These are phyloP conservation scores for Aspergillus calidoustus DNA, from an alignment of 2,329 filamentous ascomycete species.

Conservation along the genomic window DNA sequence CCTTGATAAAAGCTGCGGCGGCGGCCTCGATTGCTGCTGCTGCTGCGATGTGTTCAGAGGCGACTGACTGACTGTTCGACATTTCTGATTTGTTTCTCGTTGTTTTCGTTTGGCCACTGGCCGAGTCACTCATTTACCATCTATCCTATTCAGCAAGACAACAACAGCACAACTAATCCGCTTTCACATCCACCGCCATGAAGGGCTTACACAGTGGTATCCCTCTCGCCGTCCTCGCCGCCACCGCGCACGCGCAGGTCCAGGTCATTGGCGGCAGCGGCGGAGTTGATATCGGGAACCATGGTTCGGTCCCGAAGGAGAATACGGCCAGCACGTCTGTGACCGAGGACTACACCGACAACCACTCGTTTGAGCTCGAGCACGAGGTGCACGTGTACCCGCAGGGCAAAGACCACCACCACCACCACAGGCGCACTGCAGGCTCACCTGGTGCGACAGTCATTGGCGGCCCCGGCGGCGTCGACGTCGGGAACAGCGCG, in stretches of 20 bases:
- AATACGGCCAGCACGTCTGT: slow-evolving; percentile 2
- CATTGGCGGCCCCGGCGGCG: slow-evolving; percentile 30
- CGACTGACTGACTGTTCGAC: background rate
- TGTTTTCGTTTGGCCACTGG: slow-evolving; percentile 15
- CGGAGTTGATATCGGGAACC: slow-evolving; percentile 14
- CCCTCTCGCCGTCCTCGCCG: slow-evolving; percentile 41
- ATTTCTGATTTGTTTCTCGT: slow-evolving; percentile 6
- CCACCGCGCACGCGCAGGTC: slow-evolving; percentile 34
- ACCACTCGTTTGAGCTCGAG: slow-evolving; percentile 10
- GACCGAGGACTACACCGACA: background rate
- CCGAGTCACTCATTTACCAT: slow-evolving; percentile 23
- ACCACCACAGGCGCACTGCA: background rate
- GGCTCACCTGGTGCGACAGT: slow-evolving; percentile 10
- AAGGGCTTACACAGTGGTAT: slow-evolving; percentile 43
- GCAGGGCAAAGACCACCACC: background rate
- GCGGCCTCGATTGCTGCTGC: background rate
- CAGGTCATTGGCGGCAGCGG: slow-evolving; percentile 14
- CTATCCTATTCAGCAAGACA: background rate
- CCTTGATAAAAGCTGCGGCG: slow-evolving; percentile 24
- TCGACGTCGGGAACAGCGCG: slow-evolving; percentile 23
- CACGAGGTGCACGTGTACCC: background rate
- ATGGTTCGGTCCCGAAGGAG: background rate
- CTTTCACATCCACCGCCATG: slow-evolving; percentile 29
- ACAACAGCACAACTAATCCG: background rate
- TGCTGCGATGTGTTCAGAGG: background rate